phyloP scores from a whole-genome alignment of 768 basidiomycete species.

The Amanita rimosa region DNA sequence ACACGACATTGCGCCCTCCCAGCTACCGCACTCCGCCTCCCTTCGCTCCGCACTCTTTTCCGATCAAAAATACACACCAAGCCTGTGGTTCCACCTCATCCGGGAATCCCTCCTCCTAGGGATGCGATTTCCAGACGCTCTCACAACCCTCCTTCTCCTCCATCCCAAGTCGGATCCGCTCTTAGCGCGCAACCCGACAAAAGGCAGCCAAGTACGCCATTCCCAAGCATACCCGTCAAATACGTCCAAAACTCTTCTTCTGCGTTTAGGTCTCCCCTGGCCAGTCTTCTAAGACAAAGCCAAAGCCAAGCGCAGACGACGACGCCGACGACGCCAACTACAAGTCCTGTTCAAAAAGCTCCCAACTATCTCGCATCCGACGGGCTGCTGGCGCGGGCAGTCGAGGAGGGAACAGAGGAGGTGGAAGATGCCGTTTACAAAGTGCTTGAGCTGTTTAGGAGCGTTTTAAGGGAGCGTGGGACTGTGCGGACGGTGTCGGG shows the following conservation, averaged over 20 bases:
- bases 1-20: constrained; percentile 33
- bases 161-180: constrained; percentile 8
- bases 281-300: not conserved
- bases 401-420: constrained; percentile 33
- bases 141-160: constrained; percentile 27
- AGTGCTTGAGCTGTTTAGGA: constrained; percentile 33
- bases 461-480: constrained; percentile 10
- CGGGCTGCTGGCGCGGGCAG: constrained; percentile 38
- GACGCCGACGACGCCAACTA: no score
- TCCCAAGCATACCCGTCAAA: constrained; percentile 26
- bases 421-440: constrained; percentile 14
- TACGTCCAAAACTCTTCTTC: constrained; percentile 8
- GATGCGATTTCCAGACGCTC: constrained; percentile 58
- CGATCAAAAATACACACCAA: constrained; percentile 56
- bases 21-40: constrained; percentile 24
- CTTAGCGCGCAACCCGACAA: not conserved
- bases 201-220: constrained; percentile 10
- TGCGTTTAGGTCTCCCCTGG: not conserved
- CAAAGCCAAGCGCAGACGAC: not conserved
- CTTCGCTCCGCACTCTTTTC: constrained; percentile 49
- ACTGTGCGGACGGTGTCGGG: no score
- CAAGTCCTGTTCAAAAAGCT: constrained; percentile 40
- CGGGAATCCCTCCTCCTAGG: constrained; percentile 48
- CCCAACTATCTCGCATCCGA: constrained; percentile 50
- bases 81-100: constrained; percentile 49